These are phyloP conservation scores for Rubia yunnanensis DNA, from an alignment of 257 asterid species.

Conservation along the genomic window DNA sequence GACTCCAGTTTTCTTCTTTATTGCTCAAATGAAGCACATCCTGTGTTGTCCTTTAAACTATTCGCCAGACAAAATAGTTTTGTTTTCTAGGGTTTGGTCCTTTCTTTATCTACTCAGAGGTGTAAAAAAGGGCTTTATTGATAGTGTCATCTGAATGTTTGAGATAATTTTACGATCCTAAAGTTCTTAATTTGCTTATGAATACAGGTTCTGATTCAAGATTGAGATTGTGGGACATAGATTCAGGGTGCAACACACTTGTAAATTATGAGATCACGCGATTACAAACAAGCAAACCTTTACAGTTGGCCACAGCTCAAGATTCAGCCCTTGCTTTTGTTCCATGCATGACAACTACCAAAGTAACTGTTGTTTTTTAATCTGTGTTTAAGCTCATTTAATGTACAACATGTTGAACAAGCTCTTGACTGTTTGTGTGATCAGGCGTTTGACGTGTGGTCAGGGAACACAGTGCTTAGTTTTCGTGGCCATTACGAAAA, in stretches of 20 bases:
- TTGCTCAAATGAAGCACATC: not conserved
- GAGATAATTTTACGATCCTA: not conserved
- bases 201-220: conserved; percentile 94
- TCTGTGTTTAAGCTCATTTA: not conserved
- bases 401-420: not conserved
- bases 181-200: conserved; percentile 9
- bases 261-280: conserved; percentile 85
- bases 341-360: conserved; percentile 81
- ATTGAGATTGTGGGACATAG: conserved; percentile 92
- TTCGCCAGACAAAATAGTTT: not conserved
- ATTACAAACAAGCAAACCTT: conserved; percentile 64
- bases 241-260: conserved; percentile 89
- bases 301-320: conserved; percentile 69
- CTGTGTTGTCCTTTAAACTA: not conserved
- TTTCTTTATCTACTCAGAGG: not conserved
- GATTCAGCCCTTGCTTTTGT: conserved; percentile 70
- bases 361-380: conserved; percentile 32
- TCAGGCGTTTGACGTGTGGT: conserved; percentile 84
- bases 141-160: not conserved
- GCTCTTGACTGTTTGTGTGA: not conserved
- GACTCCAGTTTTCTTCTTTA: not conserved
- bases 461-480: conserved; percentile 61
- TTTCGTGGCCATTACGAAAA: conserved; percentile 87
- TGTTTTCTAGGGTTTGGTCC: not conserved
- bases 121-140: not conserved